A percentile compares a stretch with the other conserved stretches of the same genome.
Evolutionary conservation across 2,329 filamentous ascomycete species (phyloP).

Genomic region (Cephalotrichum gorgonifer): DNA sequence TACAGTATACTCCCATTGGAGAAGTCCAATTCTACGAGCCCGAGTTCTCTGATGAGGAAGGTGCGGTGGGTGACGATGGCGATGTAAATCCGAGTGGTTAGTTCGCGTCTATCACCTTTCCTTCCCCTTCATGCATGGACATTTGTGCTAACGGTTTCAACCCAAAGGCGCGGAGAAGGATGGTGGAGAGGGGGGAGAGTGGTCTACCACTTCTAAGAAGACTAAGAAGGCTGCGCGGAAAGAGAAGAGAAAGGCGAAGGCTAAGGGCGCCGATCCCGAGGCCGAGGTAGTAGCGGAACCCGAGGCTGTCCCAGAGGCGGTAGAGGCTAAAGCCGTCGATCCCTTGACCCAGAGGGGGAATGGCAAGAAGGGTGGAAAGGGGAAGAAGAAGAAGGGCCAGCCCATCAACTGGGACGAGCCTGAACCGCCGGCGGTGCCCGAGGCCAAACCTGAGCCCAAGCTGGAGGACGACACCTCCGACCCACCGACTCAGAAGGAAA

Average conservation of each 20-base stretch:
- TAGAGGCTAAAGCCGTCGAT: not conserved
- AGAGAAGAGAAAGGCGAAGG: conserved; percentile 2
- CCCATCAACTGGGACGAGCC: not conserved
- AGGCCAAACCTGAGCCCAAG: conserved; percentile 2
- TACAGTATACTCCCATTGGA: conserved; percentile 3
- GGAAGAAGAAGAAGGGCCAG: not conserved
- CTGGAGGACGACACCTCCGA: not conserved
- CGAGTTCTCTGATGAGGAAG: not conserved
- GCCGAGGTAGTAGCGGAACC: not conserved
- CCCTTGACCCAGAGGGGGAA: not conserved
- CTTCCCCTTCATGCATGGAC: not conserved
- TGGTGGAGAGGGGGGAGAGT: not conserved
- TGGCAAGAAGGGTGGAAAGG: not conserved
- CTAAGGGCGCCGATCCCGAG: conserved; percentile 2
- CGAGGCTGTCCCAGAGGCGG: not conserved
- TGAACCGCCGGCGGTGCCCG: not conserved
- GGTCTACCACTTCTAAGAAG: conserved; percentile 10
- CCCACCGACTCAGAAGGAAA: not conserved
- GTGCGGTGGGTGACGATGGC: not conserved
- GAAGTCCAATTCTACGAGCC: conserved; percentile 1
- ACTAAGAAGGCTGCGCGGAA: conserved; percentile 17
- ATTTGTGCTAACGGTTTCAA: not conserved
- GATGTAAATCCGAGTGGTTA: not conserved
- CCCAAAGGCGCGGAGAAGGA: not conserved
- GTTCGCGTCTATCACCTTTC: too few species aligned